These are phyloP conservation scores for Cephalotrichum gorgonifer DNA, from an alignment of 2,329 filamentous ascomycete species.

Conservation along the genomic window DNA sequence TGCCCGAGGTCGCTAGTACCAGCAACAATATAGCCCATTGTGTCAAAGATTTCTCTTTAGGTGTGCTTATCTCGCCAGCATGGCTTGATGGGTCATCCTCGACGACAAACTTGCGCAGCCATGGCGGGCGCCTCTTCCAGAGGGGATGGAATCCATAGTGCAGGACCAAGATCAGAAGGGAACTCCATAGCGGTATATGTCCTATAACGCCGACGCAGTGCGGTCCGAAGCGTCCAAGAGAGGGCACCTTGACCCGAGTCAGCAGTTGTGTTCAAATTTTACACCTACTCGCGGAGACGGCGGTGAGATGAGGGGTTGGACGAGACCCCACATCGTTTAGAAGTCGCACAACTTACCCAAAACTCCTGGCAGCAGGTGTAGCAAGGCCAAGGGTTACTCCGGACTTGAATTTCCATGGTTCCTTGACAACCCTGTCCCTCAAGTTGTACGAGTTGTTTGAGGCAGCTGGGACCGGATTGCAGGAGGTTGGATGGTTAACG, in stretches of 20 bases:
- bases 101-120: constrained; percentile 22
- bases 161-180: constrained; percentile 5
- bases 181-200: not conserved
- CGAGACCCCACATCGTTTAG: not conserved
- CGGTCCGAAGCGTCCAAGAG: not conserved
- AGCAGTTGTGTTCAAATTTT: not conserved
- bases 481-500: no score
- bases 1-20: not conserved
- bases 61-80: not conserved
- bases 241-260: not conserved
- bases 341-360: not conserved
- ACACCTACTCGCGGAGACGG: not conserved
- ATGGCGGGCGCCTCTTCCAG: constrained; percentile 20
- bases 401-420: not conserved
- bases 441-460: not conserved
- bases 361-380: constrained; percentile 1
- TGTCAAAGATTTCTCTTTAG: constrained; percentile 4
- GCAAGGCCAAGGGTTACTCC: not conserved
- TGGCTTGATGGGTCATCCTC: constrained; percentile 10
- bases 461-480: not conserved
- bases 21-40: constrained; percentile 2
- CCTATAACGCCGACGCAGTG: not conserved
- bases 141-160: constrained; percentile 19
- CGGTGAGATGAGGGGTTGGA: not conserved
- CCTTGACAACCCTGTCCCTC: not conserved